These are phyloP conservation scores for Geotrichum restrictum DNA, from an alignment of 1,139 yeast genomes.

Conservation along the genomic window DNA sequence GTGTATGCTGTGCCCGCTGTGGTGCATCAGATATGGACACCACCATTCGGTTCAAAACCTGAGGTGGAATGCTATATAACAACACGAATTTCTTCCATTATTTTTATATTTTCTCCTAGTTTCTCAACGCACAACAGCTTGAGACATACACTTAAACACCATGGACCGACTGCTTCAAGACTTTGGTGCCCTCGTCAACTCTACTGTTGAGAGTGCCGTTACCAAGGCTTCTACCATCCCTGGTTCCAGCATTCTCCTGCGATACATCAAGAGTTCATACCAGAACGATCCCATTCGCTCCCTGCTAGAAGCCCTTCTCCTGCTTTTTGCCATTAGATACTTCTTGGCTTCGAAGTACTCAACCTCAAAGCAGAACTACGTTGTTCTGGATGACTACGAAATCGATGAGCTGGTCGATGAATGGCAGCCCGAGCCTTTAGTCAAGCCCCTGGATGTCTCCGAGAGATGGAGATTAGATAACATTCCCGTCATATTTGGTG, in stretches of 20 bases:
- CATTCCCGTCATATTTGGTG: slow-evolving; percentile 61
- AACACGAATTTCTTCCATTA: neutral
- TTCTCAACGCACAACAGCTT: neutral
- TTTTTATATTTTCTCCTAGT: neutral
- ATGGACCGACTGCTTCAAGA: slow-evolving; percentile 27
- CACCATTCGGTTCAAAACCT: too few relatives aligned
- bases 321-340: slow-evolving; percentile 81
- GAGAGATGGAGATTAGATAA: slow-evolving; percentile 62
- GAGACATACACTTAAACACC: neutral
- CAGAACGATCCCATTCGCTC: slow-evolving; percentile 93
- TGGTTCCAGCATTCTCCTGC: slow-evolving; percentile 71
- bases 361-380: slow-evolving; percentile 68
- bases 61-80: neutral
- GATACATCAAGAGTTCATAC: slow-evolving; percentile 84
- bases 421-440: slow-evolving; percentile 88
- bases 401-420: slow-evolving; percentile 80
- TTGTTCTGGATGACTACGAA: slow-evolving; percentile 61
- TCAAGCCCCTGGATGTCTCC: slow-evolving; percentile 48
- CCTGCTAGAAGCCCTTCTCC: slow-evolving; percentile 68
- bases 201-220: slow-evolving; percentile 29
- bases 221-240: slow-evolving; percentile 47
- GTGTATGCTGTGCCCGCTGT: too few relatives aligned
- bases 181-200: slow-evolving; percentile 30
- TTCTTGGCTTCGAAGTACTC: slow-evolving; percentile 78
- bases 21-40: too few relatives aligned